A percentile compares a stretch with the other conserved stretches of the same genome.
phyloP scores from a whole-genome alignment of 495 filamentous ascomycete genomes.

The Penicillium paxilli region DNA sequence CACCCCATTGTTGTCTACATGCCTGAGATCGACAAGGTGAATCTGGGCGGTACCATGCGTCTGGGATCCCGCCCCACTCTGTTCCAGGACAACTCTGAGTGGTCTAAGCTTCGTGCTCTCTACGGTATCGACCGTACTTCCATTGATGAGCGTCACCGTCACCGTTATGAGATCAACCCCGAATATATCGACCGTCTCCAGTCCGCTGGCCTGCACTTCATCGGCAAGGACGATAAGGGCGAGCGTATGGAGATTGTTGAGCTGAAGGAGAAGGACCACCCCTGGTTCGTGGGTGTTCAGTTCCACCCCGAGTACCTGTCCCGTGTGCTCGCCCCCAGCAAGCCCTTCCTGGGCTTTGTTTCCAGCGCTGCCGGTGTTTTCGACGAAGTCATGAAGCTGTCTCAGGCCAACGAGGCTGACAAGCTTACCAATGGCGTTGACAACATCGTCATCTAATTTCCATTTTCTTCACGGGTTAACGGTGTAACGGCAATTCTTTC shows the following conservation, averaged over 20 bases:
- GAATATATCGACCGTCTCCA: constrained; percentile 34
- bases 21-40: constrained; percentile 77
- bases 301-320: constrained; percentile 84
- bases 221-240: constrained; percentile 78
- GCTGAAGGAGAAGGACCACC: constrained; percentile 81
- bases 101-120: constrained; percentile 72
- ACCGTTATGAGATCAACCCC: constrained; percentile 49
- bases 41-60: constrained; percentile 90
- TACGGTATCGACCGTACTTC: constrained; percentile 53
- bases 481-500: neutral
- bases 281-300: constrained; percentile 88
- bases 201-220: constrained; percentile 36
- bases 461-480: neutral
- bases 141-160: constrained; percentile 52
- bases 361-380: constrained; percentile 70
- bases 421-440: constrained; percentile 13
- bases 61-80: constrained; percentile 72
- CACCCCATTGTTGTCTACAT: constrained; percentile 80
- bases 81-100: constrained; percentile 78
- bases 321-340: constrained; percentile 71
- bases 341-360: constrained; percentile 83
- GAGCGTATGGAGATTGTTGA: constrained; percentile 92
- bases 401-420: constrained; percentile 13
- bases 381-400: constrained; percentile 41
- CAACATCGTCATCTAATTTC: constrained; percentile 9